Evolutionary conservation across 257 asterid genomes (phyloP).

Genomic region (Solanum peruvianum): DNA sequence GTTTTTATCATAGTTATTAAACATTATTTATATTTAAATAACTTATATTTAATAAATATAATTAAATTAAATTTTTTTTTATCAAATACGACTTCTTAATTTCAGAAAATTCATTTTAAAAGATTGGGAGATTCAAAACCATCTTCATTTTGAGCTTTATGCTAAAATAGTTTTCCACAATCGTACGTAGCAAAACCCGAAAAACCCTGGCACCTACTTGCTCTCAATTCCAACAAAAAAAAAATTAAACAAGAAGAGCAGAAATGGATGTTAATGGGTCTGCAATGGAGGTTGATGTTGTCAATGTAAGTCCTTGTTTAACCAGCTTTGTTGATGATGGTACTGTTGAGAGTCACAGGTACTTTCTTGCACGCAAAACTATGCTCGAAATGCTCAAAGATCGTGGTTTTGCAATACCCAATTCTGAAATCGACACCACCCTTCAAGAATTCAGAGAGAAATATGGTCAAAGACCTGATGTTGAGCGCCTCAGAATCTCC

Average conservation of each 20-base stretch:
- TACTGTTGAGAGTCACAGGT: slow-evolving; percentile 60
- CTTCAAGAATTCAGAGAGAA: slow-evolving; percentile 52
- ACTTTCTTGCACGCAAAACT: slow-evolving; percentile 71
- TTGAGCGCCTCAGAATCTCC: slow-evolving; percentile 39
- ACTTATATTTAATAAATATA: neutral
- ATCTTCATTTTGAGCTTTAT: neutral
- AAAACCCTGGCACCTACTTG: neutral
- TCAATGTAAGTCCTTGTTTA: slow-evolving; percentile 30
- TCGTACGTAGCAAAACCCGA: neutral
- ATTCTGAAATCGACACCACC: slow-evolving; percentile 49
- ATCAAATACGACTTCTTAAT: too few relatives aligned
- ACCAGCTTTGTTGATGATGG: slow-evolving; percentile 43
- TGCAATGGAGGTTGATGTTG: slow-evolving; percentile 15
- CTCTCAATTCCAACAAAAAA: neutral
- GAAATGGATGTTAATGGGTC: slow-evolving; percentile 1
- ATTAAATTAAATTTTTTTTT: too few relatives aligned
- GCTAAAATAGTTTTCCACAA: neutral
- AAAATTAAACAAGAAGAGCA: neutral
- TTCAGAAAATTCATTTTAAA: neutral
- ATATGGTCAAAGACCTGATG: slow-evolving; percentile 39
- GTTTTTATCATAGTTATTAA: fast-evolving
- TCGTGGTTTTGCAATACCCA: slow-evolving; percentile 77
- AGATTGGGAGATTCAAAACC: neutral
- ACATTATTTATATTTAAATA: too few relatives aligned
- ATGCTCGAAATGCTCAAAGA: slow-evolving; percentile 85